Evolutionary conservation across 2,329 filamentous ascomycete genomes (phyloP).

Genomic region (Lachnellula cervina): DNA sequence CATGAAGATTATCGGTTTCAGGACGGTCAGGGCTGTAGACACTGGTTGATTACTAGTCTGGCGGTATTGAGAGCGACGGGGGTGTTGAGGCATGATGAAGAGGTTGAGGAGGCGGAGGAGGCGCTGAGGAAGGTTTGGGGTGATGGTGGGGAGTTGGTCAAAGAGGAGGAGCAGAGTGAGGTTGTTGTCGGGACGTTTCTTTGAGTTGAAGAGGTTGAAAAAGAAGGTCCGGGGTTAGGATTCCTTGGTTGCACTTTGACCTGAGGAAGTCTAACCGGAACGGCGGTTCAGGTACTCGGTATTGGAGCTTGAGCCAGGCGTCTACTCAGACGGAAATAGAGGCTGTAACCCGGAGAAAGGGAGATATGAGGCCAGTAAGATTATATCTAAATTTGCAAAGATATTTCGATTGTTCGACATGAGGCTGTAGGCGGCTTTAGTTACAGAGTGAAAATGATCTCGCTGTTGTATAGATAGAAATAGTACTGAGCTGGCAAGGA

Average conservation of each 20-base stretch:
- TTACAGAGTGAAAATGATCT: background rate
- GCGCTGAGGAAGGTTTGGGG: background rate
- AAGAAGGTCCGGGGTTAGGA: too few relatives aligned
- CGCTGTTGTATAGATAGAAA: background rate
- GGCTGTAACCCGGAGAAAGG: too few relatives aligned
- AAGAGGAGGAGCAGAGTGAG: background rate
- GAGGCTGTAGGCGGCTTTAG: background rate
- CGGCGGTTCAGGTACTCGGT: too few relatives aligned
- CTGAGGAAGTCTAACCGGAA: too few relatives aligned
- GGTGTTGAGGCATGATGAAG: constrained; percentile 43
- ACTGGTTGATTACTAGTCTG: background rate
- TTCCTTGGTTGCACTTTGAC: too few relatives aligned
- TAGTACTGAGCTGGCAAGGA: background rate
- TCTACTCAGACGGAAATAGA: too few relatives aligned
- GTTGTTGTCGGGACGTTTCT: background rate
- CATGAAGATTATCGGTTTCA: background rate
- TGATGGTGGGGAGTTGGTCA: background rate
- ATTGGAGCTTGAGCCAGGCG: too few relatives aligned
- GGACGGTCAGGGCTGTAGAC: background rate
- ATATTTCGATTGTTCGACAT: too few relatives aligned
- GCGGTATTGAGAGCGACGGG: background rate
- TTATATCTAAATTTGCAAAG: too few relatives aligned
- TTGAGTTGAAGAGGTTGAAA: background rate
- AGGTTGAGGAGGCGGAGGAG: constrained; percentile 60
- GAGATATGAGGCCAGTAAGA: too few relatives aligned